Evolutionary conservation across 2,329 filamentous ascomycete genomes (phyloP).

Genomic region (Colletotrichum godetiae): DNA sequence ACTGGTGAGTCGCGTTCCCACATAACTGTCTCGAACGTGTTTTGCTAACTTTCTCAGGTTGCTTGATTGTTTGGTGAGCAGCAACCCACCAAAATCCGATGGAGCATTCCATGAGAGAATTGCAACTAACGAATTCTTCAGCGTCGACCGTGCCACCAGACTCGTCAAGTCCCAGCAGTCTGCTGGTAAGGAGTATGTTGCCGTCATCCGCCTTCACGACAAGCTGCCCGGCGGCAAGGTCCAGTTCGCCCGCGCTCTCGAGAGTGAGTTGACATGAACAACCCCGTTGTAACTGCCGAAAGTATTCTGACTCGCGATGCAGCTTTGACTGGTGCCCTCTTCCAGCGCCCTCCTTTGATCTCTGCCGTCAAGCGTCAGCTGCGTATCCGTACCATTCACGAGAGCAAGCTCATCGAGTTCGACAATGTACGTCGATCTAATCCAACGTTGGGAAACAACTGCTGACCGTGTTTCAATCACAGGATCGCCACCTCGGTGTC

Average conservation of each 20-base stretch:
- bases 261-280: constrained; percentile 60
- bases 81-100: background rate
- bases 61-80: constrained; percentile 36
- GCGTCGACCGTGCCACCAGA: constrained; percentile 93
- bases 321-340: constrained; percentile 90
- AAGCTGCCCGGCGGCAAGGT: constrained; percentile 93
- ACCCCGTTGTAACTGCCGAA: background rate
- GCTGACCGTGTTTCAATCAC: constrained; percentile 14
- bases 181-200: constrained; percentile 99
- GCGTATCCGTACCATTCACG: constrained; percentile 97
- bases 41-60: constrained; percentile 41
- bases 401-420: constrained; percentile 96
- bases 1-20: constrained; percentile 73
- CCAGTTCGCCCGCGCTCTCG: constrained; percentile 91
- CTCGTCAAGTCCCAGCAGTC: constrained; percentile 99
- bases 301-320: constrained; percentile 20
- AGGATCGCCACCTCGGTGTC: constrained; percentile 91
- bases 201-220: constrained; percentile 94
- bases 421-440: constrained; percentile 71
- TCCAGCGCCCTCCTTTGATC: constrained; percentile 96
- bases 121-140: background rate
- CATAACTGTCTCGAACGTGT: constrained; percentile 79
- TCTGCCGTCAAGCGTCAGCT: constrained; percentile 99
- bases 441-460: background rate
- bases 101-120: constrained; percentile 1